These are phyloP conservation scores for Trichoderma cornu-damae DNA, from an alignment of 2,329 filamentous ascomycete species.

Conservation along the genomic window DNA sequence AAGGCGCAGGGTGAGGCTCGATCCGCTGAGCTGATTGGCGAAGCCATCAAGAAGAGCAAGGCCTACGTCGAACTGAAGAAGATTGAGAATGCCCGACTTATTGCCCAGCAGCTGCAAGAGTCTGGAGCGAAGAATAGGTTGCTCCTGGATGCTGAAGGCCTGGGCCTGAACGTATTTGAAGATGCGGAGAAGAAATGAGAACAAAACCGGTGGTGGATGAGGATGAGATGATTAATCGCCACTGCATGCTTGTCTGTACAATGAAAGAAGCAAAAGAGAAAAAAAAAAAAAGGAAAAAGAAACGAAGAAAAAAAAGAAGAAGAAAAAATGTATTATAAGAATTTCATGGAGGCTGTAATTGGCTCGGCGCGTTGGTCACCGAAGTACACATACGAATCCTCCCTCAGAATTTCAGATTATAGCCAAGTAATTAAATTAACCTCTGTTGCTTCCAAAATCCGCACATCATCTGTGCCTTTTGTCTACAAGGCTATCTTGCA, in stretches of 20 bases:
- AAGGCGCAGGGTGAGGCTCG: constrained; percentile 98
- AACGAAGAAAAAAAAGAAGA: too few relatives aligned
- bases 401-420: background rate
- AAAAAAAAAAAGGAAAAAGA: too few relatives aligned
- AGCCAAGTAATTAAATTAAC: background rate
- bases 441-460: background rate
- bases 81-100: constrained; percentile 90
- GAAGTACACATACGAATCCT: constrained; percentile 5
- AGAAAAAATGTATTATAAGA: constrained; percentile 32
- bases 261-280: too few relatives aligned
- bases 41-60: constrained; percentile 99
- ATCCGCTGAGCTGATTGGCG: constrained; percentile 94
- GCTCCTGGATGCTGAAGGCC: constrained; percentile 82
- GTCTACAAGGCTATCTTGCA: background rate
- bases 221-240: constrained; percentile 37
- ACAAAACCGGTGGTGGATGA: constrained; percentile 19
- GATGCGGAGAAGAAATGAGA: constrained; percentile 43
- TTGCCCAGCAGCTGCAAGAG: constrained; percentile 85
- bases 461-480: background rate
- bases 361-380: background rate
- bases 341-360: constrained; percentile 8
- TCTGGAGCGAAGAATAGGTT: constrained; percentile 84
- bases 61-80: constrained; percentile 95
- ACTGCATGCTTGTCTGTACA: constrained; percentile 39
- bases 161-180: constrained; percentile 82